phyloP scores from a whole-genome alignment of 2,329 filamentous ascomycete genomes.

The Cordyceps fumosorosea region DNA sequence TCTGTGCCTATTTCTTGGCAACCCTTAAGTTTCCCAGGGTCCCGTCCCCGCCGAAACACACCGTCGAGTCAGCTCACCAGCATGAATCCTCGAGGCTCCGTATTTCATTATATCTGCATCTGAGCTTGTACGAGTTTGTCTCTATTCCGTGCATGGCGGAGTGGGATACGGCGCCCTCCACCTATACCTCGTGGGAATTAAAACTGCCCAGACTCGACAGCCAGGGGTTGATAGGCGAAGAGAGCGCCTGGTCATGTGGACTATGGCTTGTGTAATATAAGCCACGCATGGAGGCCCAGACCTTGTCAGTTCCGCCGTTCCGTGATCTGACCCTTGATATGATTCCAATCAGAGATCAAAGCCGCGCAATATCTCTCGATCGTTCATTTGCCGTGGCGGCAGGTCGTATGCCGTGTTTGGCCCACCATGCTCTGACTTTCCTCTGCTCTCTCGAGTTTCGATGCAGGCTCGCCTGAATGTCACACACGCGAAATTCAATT shows the following conservation, averaged over 20 bases:
- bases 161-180: no score
- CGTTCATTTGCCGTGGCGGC: neutral
- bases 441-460: conserved; percentile 72
- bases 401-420: conserved; percentile 54
- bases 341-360: neutral
- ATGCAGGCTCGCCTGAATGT: conserved; percentile 90
- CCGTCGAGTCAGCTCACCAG: neutral
- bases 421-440: conserved; percentile 80
- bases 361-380: neutral
- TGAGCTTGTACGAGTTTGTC: neutral
- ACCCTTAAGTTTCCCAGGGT: neutral
- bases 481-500: conserved; percentile 90
- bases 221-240: no score
- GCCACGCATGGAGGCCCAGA: neutral
- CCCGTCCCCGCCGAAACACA: neutral
- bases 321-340: neutral
- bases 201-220: no score
- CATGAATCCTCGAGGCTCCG: neutral
- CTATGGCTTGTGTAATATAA: neutral
- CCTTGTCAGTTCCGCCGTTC: neutral
- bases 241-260: neutral
- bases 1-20: neutral
- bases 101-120: neutral
- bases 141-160: neutral
- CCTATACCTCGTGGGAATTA: no score